Conservation (phyloP, 2,329 filamentous ascomycete genomes). For the Ceratocystis smalleyi region DNA sequence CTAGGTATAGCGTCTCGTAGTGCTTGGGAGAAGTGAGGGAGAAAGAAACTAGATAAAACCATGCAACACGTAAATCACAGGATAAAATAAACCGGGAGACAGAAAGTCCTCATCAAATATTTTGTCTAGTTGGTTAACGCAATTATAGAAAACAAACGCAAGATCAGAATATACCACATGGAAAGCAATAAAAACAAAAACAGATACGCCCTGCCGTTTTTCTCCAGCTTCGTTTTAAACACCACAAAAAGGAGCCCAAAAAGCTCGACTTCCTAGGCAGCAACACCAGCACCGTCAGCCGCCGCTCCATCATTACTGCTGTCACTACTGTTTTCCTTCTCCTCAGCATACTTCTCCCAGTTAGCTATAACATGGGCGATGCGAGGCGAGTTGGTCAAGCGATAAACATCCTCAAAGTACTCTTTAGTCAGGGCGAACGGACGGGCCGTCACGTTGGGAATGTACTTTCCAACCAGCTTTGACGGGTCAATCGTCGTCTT, state of each 20-base stretch:
- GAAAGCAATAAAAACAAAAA: neutral
- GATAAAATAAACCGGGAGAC: neutral
- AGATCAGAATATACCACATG: neutral
- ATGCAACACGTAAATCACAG: neutral
- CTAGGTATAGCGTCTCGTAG: no score
- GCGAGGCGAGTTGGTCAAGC: constrained; percentile 68
- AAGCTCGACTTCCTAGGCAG: constrained; percentile 8
- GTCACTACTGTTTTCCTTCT: constrained; percentile 27
- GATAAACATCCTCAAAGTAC: constrained; percentile 98
- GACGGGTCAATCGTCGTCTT: constrained; percentile 96
- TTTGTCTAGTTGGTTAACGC: neutral
- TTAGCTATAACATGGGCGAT: constrained; percentile 73
- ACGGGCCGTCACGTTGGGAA: constrained; percentile 92
- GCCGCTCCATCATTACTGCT: constrained; percentile 2
- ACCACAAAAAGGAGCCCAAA: neutral
- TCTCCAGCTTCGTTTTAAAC: neutral
- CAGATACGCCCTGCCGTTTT: neutral
- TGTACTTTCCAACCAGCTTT: constrained; percentile 96
- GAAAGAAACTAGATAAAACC: no score
- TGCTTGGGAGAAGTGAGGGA: no score
- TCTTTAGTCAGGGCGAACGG: constrained; percentile 94
- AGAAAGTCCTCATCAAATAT: neutral
- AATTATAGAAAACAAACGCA: constrained; percentile 2
- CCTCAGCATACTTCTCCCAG: constrained; percentile 56
- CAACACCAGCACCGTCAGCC: constrained; percentile 10